Conservation (phyloP, 2,329 filamentous ascomycete species). For the Tolypocladium nubicola region DNA sequence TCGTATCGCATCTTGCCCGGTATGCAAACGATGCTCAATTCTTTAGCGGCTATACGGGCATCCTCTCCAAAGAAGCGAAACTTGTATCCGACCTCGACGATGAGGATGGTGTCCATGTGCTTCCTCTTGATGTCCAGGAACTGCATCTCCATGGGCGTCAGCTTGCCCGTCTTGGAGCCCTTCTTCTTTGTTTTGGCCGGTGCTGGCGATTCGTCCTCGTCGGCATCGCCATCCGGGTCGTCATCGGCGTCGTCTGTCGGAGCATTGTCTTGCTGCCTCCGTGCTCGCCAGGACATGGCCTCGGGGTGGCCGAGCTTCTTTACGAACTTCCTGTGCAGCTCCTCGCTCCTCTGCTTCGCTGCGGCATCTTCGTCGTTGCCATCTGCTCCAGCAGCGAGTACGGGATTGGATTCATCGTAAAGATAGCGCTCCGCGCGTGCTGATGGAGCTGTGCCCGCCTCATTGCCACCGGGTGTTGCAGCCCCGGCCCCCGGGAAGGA, state of each 20-base stretch:
- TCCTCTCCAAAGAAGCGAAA: slow-evolving; percentile 97
- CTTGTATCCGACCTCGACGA: slow-evolving; percentile 96
- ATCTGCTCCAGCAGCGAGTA: slow-evolving; percentile 23
- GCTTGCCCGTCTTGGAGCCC: slow-evolving; percentile 57
- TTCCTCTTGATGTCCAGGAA: slow-evolving; percentile 89
- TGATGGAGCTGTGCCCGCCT: slow-evolving; percentile 11
- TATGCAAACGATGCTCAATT: slow-evolving; percentile 91
- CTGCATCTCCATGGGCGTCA: slow-evolving; percentile 91
- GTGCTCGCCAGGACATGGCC: slow-evolving; percentile 58
- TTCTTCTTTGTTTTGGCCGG: slow-evolving; percentile 53
- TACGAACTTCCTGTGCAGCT: slow-evolving; percentile 75
- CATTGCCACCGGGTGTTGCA: background rate
- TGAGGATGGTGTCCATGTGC: slow-evolving; percentile 78
- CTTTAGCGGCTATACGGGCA: slow-evolving; percentile 77
- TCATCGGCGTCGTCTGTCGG: slow-evolving; percentile 42
- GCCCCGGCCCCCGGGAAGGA: slow-evolving; percentile 14
- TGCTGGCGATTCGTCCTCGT: slow-evolving; percentile 37
- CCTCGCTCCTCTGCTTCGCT: slow-evolving; percentile 49
- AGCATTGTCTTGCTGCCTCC: slow-evolving; percentile 43
- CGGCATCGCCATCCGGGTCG: slow-evolving; percentile 46
- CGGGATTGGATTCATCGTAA: slow-evolving; percentile 34
- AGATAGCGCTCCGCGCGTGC: slow-evolving; percentile 41
- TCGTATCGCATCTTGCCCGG: slow-evolving; percentile 92
- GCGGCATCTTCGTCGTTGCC: slow-evolving; percentile 38
- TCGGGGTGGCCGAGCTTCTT: slow-evolving; percentile 83